These are phyloP conservation scores for Fusarium verticillioides DNA, from an alignment of 2,329 filamentous ascomycete species.

Conservation along the genomic window DNA sequence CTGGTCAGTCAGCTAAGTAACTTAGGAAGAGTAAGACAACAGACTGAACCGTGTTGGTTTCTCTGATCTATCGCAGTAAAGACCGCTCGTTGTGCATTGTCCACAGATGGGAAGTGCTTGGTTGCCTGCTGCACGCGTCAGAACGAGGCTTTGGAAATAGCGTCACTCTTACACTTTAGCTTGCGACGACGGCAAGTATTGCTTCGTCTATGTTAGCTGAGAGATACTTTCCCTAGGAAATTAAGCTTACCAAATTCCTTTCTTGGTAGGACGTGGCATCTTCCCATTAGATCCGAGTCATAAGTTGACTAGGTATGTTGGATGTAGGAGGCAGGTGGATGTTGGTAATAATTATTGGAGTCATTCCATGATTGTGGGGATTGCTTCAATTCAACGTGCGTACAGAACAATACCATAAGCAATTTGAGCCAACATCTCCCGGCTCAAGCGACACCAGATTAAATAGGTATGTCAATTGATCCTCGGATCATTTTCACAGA, in stretches of 20 bases:
- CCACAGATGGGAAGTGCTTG: constrained; percentile 48
- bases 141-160: not conserved
- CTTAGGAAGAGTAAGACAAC: not conserved
- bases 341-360: not conserved
- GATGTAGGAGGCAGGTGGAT: not conserved
- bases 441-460: not conserved
- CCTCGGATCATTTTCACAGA: not conserved
- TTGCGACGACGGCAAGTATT: constrained; percentile 53
- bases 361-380: not conserved
- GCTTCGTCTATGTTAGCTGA: constrained; percentile 28
- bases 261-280: constrained; percentile 41
- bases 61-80: constrained; percentile 50
- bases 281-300: too few species aligned
- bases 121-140: constrained; percentile 44
- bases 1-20: not conserved
- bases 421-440: not conserved
- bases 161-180: constrained; percentile 46
- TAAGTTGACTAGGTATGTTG: too few species aligned
- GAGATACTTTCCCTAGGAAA: fast-evolving
- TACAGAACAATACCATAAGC: too few species aligned
- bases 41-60: constrained; percentile 29
- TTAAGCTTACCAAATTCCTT: constrained; percentile 31
- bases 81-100: constrained; percentile 46
- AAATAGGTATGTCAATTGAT: too few species aligned
- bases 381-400: not conserved